Evolutionary conservation across 1,139 yeast genomes (phyloP).

Genomic region (Zygosaccharomyces pseudobailii): DNA sequence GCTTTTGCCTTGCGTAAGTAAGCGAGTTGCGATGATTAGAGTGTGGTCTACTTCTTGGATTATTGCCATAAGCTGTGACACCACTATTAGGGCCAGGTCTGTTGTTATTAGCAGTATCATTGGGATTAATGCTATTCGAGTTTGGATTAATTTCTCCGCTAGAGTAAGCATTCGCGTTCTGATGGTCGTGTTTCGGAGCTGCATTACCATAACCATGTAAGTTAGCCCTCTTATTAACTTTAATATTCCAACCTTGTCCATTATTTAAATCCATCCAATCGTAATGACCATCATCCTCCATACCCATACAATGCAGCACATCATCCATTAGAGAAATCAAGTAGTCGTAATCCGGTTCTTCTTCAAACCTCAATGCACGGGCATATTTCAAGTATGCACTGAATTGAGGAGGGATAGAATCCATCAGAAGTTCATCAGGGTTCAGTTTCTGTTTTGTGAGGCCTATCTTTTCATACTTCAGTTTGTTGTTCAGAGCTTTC

Average conservation of each 20-base stretch:
- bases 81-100: neutral
- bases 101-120: conserved; percentile 1
- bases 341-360: conserved; percentile 90
- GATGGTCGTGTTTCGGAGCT: conserved; percentile 22
- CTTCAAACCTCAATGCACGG: conserved; percentile 80
- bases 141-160: conserved; percentile 6
- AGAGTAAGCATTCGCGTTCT: conserved; percentile 2
- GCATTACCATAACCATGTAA: conserved; percentile 67
- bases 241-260: conserved; percentile 88
- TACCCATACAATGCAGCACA: conserved; percentile 66
- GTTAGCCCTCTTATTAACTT: conserved; percentile 79
- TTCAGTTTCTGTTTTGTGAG: conserved; percentile 87
- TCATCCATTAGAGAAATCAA: conserved; percentile 71
- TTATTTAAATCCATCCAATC: conserved; percentile 94
- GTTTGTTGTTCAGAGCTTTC: conserved; percentile 96
- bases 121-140: conserved; percentile 2
- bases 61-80: neutral
- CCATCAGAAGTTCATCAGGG: conserved; percentile 66
- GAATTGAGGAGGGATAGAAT: conserved; percentile 71
- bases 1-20: conserved; percentile 12
- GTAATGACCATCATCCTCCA: conserved; percentile 76
- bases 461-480: conserved; percentile 94
- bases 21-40: conserved; percentile 10
- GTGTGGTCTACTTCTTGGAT: conserved; percentile 9
- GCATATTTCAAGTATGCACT: conserved; percentile 83